Evolutionary conservation across 176 grass and related monocot species (phyloP), one percentile per base, ranked within the genome.

Genomic region (Olyra latifolia): DNA sequence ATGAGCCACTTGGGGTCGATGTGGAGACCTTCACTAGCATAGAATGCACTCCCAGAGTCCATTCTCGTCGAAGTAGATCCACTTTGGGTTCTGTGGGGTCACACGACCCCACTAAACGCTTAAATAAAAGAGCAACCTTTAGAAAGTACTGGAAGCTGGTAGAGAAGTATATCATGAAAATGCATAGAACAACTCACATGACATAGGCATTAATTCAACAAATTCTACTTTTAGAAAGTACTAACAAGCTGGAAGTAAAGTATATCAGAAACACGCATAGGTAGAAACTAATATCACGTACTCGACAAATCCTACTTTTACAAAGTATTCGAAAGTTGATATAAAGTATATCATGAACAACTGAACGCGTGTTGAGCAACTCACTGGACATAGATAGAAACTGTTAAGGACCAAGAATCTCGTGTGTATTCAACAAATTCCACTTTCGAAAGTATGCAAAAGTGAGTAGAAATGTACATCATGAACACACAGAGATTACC

Each of bases 1-100:
- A 98, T 94, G 69, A 98, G 76, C 95, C 95, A 98, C 78, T 92
- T 98, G 45, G 92, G 89, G 56, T 98, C 92, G 11, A 94, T 92
- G 22, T 83, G 81, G 78, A 76, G 50, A 75, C 86, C 86, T 76
- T 92, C 89, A 3, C 67, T 65, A 4, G 62, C 61, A 10, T 90
- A 94, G 91, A 90, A 84, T 43, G 41, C 72, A 44, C 77, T 91
- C 57, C 85, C 88, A 41, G 89, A 88, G 66, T 92, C 95, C 95
- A 94, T 98, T 60, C 66, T 61, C 55, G 49, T 41, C 47, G 55
- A 22, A 17, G 42, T 39, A 7, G 64, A 72, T 65, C 87, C 61
- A 80, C 66, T 76, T 72, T 59, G 56, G 71, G 13, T 49, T 25
- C 65, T 20, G 58, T 32, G 72, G 72, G 64, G n/a, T 72, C 72